Evolutionary conservation across 2,329 filamentous ascomycete species (phyloP).

Genomic region (Sporothrix mexicana): DNA sequence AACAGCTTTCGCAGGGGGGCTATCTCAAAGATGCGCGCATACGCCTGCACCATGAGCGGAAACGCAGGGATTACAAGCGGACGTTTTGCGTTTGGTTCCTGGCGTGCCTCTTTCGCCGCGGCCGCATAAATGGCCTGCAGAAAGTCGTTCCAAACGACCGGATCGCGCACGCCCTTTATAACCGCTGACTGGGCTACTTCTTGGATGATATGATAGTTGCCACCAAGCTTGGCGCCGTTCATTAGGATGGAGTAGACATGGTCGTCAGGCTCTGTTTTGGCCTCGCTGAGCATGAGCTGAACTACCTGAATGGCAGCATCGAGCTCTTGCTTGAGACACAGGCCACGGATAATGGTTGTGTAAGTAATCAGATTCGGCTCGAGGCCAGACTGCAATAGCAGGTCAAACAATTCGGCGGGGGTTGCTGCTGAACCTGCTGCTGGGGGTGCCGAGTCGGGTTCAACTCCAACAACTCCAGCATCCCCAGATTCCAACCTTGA

Average conservation of each 20-base stretch:
- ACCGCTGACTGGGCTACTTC: conserved; percentile 61
- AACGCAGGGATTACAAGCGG: conserved; percentile 51
- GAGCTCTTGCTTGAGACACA: conserved; percentile 68
- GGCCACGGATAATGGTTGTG: conserved; percentile 73
- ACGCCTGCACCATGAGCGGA: conserved; percentile 56
- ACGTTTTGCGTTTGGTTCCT: conserved; percentile 39
- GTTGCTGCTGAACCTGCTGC: conserved; percentile 42
- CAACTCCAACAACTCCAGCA: too few species aligned
- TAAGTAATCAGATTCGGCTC: conserved; percentile 67
- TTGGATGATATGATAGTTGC: conserved; percentile 60
- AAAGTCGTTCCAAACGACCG: conserved; percentile 57
- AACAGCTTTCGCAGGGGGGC: conserved; percentile 52
- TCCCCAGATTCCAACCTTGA: background rate
- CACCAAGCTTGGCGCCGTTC: conserved; percentile 67
- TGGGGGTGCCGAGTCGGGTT: background rate
- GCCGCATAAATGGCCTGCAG: conserved; percentile 59
- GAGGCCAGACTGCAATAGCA: conserved; percentile 65
- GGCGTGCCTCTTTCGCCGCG: conserved; percentile 49
- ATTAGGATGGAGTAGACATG: conserved; percentile 74
- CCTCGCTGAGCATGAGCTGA: conserved; percentile 60
- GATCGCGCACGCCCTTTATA: conserved; percentile 53
- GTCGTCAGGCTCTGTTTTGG: conserved; percentile 66
- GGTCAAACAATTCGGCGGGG: conserved; percentile 59
- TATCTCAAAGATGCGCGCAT: conserved; percentile 55
- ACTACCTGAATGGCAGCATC: conserved; percentile 69